Evolutionary conservation across 2,329 filamentous ascomycete genomes (phyloP), one percentile per base, ranked within the genome.

Genomic region (Fusarium scirpi): DNA sequence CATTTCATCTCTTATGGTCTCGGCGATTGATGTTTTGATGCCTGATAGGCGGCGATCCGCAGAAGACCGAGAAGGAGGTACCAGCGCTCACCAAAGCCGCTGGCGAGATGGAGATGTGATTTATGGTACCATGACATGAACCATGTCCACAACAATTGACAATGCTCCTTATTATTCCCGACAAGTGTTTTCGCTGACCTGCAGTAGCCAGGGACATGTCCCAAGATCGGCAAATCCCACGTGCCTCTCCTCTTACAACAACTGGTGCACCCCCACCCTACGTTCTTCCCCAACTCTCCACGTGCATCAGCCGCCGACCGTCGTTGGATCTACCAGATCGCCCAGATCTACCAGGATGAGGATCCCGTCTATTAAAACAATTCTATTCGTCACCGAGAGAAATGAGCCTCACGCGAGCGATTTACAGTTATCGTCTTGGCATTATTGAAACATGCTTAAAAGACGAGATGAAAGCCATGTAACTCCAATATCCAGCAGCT

Each of bases 361-460:
- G 56, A 58, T 58, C 49, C 59, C 56, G 46, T 53, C 38, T 34
- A 20, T 57, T 30, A 46, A 53, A 44, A 10, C 4, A 46, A 51
- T 55, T 55, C 62, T 56, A 48, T 61, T 74, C 44, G 71, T 71
- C 69, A 74, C 72, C 73, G 73, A 74, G 34, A 46, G 18, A 38
- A 48, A 27, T 47, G 40, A 32, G 11, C 25, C 61, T 72, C 65
- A 70, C 57, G 61, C 69, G 61, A 69, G 44, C 53, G 62, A 52
- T 62, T 20, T 32, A 58, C 55, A 38, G 0, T 38, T n/a, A 38
- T 38, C 18, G 56, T 52, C 54, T 41, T 47, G 54, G 67, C 61
- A 55, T 54, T 34, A 4, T 41, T 29, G 18, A 41, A 43, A 47
- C 32, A 67, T 69, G 67, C 58, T 70, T 70, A 70, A 70, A 70